Base-by-base conservation (phyloP, 371 early-diverging fungal species). In the Saksenaea oblongispora region DNA sequence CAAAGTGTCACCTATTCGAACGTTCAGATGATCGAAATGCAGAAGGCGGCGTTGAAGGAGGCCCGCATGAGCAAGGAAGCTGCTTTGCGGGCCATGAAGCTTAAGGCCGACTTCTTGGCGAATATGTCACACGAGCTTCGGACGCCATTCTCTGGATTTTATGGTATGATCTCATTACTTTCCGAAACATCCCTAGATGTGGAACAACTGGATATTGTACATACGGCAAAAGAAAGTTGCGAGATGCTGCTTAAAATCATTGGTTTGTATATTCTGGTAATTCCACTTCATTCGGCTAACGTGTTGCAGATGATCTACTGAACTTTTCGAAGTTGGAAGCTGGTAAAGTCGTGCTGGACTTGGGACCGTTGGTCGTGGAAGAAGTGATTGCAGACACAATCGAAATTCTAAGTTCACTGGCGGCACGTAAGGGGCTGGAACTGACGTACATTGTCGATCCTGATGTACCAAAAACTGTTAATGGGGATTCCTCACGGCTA, bases 51-150 rank as follows among this genome's bases (percentile, higher is more conserved):
- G 0, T 62, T 81, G n/a, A 76, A 78, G 57, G 81, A 81, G 63
- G 81, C 81, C 13, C 72, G 81, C 15, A 75, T 76, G 58, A 78
- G 78, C 54, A 81, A 81, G 61, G 81, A 81, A 59, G 81, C 81
- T n/a, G 81, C 81, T 9, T 34, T 78, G 17, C 71, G 70, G 28
- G 81, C 81, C 13, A 81, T 81, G 76, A 75, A 74, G 60, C 63
- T 81, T 27, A 81, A 81, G 62, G 76, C 80, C 9, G 78, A 80
- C 61, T 86, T 86, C 56, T 65, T 86, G 68, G 87, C 87, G 57
- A 86, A 84, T 56, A 86, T 86, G 83, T 86, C 87, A 3, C 87
- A 87, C 59, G 87, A 87, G 57, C 62, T 82, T 34, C 78, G 79
- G 8, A 82, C 82, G 11, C 87, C 87, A 1, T 87, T 87, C 58